Base-by-base conservation (phyloP, 768 basidiomycete genomes). In the Crucibulum laeve region DNA sequence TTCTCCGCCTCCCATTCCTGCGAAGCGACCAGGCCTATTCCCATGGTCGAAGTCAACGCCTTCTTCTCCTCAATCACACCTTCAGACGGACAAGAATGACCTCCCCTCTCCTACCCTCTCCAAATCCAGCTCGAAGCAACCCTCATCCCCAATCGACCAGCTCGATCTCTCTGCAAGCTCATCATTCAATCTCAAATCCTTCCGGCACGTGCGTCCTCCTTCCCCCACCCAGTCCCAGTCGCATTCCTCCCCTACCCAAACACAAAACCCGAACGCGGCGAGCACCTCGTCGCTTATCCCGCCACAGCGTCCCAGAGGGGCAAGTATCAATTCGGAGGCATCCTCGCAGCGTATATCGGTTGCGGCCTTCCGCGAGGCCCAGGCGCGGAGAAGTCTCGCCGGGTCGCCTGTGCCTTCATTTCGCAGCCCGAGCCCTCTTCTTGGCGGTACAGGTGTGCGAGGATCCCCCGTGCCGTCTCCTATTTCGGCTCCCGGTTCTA, bases 361-460 rank as follows among this genome's bases (percentile, higher is more conserved):
- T 24, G 87, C 85, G 2, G 87, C 87, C 2, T 90, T 90, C 57
- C 77, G 84, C 42, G 87, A 89, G 66, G 84, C 77, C 15, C 84
- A 87, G 44, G 82, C 85, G 3, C 67, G 85, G 32, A 71, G 82
- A 38, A 81, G 80, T 50, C 60, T 70, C 21, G 71, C 82, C 10
- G 77, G 74, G 41, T 85, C 83, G 0, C 84, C 85, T 7, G 70
- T 62, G 0, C 75, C 81, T 23, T 76, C 68, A 25, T 69, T 67
- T 51, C 70, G 64, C 36, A 73, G 67, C 8, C 67, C 68, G 23
- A 67, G 62, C 47, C 64, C 67, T 8, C 50, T 60, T n/a, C 53
- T 52, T 21, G 32, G 8, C 42, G 18, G 49, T 47, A 18, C 53
- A 47, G 32, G 28, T 44, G 11, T 41, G 48, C 39, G 41, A 26